A percentile compares a stretch with the other conserved stretches of the same genome.
These are phyloP conservation scores for Kazachstania martiniae DNA, from an alignment of 805 yeast genomes.

Conservation along the genomic window DNA sequence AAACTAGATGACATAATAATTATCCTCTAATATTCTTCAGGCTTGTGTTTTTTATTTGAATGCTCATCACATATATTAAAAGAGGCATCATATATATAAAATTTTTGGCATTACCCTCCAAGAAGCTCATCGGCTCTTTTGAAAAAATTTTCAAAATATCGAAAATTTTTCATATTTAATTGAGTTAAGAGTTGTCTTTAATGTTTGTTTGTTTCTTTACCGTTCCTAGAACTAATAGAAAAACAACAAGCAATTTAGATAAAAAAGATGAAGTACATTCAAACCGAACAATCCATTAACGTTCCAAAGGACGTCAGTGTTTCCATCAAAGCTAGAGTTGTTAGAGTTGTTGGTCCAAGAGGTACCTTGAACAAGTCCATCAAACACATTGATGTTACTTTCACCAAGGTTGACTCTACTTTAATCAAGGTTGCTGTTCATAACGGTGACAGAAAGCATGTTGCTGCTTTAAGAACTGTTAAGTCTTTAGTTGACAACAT, in stretches of 20 bases:
- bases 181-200: no score
- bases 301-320: slow-evolving; percentile 91
- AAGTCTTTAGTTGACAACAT: slow-evolving; percentile 87
- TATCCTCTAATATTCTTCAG: no score
- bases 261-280: not conserved
- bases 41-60: no score
- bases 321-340: slow-evolving; percentile 79
- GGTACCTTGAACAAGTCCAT: slow-evolving; percentile 85
- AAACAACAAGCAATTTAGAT: no score
- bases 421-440: slow-evolving; percentile 82
- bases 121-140: no score
- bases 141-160: no score
- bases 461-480: slow-evolving; percentile 97
- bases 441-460: slow-evolving; percentile 99
- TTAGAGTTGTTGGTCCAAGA: slow-evolving; percentile 96
- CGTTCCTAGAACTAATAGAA: no score
- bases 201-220: no score
- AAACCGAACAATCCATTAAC: slow-evolving; percentile 47
- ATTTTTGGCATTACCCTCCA: slow-evolving; percentile 75
- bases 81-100: no score
- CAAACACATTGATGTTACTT: slow-evolving; percentile 90
- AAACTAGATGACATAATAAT: slow-evolving; percentile 6
- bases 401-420: slow-evolving; percentile 63
- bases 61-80: slow-evolving; percentile 7
- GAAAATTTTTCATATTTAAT: no score